phyloP scores from a whole-genome alignment of 2,329 filamentous ascomycete genomes.

The Microdochium paspali region DNA sequence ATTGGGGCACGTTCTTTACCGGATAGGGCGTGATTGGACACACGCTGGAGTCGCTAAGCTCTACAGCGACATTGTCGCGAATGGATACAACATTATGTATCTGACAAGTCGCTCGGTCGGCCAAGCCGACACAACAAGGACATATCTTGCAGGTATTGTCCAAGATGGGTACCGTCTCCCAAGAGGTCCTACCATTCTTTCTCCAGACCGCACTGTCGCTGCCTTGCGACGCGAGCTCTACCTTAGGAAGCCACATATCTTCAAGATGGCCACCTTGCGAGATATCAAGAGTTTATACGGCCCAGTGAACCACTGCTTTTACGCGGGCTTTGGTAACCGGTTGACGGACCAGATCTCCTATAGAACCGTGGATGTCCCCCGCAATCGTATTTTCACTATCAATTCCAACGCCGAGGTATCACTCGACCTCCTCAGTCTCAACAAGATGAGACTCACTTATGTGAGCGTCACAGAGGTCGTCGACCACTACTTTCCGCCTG shows the following conservation, averaged over 20 bases:
- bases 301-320: conserved; percentile 72
- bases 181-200: conserved; percentile 87
- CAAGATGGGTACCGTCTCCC: conserved; percentile 84
- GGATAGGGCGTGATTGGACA: conserved; percentile 97
- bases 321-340: conserved; percentile 93
- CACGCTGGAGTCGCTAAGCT: conserved; percentile 94
- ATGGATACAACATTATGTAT: conserved; percentile 99
- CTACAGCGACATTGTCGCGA: conserved; percentile 88
- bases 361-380: conserved; percentile 89
- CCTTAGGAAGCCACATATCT: conserved; percentile 91
- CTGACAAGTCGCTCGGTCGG: conserved; percentile 90
- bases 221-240: conserved; percentile 89
- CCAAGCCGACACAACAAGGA: conserved; percentile 80
- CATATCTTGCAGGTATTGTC: conserved; percentile 80
- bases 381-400: conserved; percentile 94
- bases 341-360: conserved; percentile 95
- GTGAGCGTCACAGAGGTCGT: conserved; percentile 95
- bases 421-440: conserved; percentile 79
- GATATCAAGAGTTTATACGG: conserved; percentile 89
- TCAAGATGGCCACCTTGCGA: conserved; percentile 97
- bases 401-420: conserved; percentile 96
- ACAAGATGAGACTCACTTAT: conserved; percentile 94
- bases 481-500: conserved; percentile 94
- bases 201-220: conserved; percentile 89
- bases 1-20: conserved; percentile 86